These are phyloP conservation scores for Pilaira anomala DNA, from an alignment of 192 early-diverging fungal species.

Conservation along the genomic window DNA sequence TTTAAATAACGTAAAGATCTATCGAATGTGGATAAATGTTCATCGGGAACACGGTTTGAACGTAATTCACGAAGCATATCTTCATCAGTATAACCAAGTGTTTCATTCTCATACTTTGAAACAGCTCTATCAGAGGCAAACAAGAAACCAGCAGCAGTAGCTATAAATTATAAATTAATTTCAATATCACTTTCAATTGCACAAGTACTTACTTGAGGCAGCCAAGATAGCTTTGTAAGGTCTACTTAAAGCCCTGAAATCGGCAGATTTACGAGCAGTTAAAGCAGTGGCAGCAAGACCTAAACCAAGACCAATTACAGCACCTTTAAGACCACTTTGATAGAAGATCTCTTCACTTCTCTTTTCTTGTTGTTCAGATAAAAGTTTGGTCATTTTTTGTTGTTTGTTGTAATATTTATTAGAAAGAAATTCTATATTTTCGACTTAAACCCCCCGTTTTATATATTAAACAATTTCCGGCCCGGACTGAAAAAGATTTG, in stretches of 20 bases:
- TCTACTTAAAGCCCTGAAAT: slow-evolving; percentile 28
- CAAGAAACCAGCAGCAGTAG: slow-evolving; percentile 32
- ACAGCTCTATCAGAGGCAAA: slow-evolving; percentile 36
- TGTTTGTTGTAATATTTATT: background rate
- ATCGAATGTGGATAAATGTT: slow-evolving; percentile 16
- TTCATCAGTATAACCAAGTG: slow-evolving; percentile 37
- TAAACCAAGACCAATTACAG: slow-evolving; percentile 38
- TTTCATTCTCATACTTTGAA: slow-evolving; percentile 30
- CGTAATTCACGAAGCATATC: slow-evolving; percentile 9
- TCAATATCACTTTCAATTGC: background rate
- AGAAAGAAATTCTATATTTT: background rate
- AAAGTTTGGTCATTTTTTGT: background rate
- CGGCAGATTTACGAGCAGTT: slow-evolving; percentile 31
- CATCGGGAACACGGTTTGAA: background rate
- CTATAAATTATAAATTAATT: slow-evolving; percentile 22
- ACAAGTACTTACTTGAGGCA: slow-evolving; percentile 29
- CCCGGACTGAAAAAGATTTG: background rate
- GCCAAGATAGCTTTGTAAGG: slow-evolving; percentile 38
- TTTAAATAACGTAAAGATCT: slow-evolving; percentile 27
- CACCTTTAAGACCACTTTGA: slow-evolving; percentile 34
- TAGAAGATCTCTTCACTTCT: slow-evolving; percentile 22
- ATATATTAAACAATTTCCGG: background rate
- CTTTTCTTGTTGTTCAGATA: slow-evolving; percentile 29
- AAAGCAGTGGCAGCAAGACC: slow-evolving; percentile 33
- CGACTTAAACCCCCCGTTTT: background rate